Base-by-base conservation (phyloP, 192 early-diverging fungal genomes). In the Rhizophagus clarus region DNA sequence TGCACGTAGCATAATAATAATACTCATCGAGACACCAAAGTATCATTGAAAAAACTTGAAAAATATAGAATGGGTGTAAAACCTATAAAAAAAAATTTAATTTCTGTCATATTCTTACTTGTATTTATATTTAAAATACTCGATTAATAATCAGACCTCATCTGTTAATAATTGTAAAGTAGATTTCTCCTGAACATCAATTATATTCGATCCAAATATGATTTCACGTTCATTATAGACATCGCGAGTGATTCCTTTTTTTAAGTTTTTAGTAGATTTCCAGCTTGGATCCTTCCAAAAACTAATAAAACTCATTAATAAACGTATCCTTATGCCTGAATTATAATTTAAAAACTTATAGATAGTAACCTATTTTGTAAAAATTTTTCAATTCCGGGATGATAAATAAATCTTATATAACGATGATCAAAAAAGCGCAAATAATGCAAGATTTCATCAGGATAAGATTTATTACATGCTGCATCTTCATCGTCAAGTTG, bases 1-100 rank as follows among this genome's bases (percentile, higher is more conserved):
- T 98, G 81, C 96, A 97, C 24, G 87, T 85, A 1, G 96, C 98
- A 80, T 98, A 99, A 84, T 97, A 97, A 74, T 95, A 94, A 85
- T 99, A 99, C 83, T 97, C 90, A 75, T 99, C 98, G 29, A 92
- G 78, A 77, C 88, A 93, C 98, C 94, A 95, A 4, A 95, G 87
- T 7, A 92, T 63, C 26, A 95, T 90, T 66, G 92, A 93, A 63
- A 91, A 90, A 8, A 90, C 90, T 81, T 94, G 94, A 77, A 95
- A 95, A 68, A 95, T 88, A 83, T 94, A 94, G 82, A 95, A 95
- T 26, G 94, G 94, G 79, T 95, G 90, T 24, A 95, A 83, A 20
- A 94, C 87, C 85, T 86, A 60, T 11, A 42, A 64, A 0, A 47
- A 37, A 22, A 10, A 72, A 22, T 45, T 37, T 9, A 72, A 72